These are phyloP conservation scores for Aurifilum marmelostoma DNA, from an alignment of 2,329 filamentous ascomycete species.

Conservation along the genomic window DNA sequence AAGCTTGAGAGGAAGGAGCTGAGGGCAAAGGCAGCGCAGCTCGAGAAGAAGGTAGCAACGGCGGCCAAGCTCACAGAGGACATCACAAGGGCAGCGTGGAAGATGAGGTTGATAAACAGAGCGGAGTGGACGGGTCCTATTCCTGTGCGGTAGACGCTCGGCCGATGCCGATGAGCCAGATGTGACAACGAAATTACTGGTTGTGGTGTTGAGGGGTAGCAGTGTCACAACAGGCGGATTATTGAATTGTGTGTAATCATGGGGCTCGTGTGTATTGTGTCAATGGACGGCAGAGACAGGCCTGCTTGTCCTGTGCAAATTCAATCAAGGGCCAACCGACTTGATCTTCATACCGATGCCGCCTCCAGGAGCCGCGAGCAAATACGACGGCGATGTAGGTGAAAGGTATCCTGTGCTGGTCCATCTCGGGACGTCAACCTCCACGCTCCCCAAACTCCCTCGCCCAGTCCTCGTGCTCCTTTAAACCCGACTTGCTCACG, in stretches of 20 bases:
- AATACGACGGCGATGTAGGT: slow-evolving; percentile 6
- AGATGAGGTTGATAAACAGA: slow-evolving; percentile 30
- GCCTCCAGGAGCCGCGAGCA: background rate
- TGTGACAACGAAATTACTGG: background rate
- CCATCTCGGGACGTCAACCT: slow-evolving; percentile 53
- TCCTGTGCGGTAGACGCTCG: background rate
- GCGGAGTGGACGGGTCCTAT: slow-evolving; percentile 10
- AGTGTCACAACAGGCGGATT: background rate
- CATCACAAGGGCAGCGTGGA: slow-evolving; percentile 32
- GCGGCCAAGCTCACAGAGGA: slow-evolving; percentile 34
- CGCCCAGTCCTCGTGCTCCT: slow-evolving; percentile 94
- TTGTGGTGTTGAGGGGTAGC: background rate
- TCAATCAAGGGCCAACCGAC: background rate
- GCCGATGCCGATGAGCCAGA: background rate
- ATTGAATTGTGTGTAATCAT: slow-evolving; percentile 16
- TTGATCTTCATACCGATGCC: background rate
- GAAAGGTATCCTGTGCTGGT: slow-evolving; percentile 1
- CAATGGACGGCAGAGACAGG: background rate
- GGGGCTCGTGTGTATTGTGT: slow-evolving; percentile 8
- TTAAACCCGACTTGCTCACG: slow-evolving; percentile 81
- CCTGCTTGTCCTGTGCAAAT: background rate
- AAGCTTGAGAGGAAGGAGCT: slow-evolving; percentile 60
- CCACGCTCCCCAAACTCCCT: slow-evolving; percentile 90
- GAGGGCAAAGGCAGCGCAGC: slow-evolving; percentile 33
- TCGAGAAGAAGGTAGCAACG: slow-evolving; percentile 32